A percentile compares a stretch with the other conserved stretches of the same genome.
Conservation (phyloP, 192 early-diverging fungal species). For the Lunasporangiospora selenospora region DNA sequence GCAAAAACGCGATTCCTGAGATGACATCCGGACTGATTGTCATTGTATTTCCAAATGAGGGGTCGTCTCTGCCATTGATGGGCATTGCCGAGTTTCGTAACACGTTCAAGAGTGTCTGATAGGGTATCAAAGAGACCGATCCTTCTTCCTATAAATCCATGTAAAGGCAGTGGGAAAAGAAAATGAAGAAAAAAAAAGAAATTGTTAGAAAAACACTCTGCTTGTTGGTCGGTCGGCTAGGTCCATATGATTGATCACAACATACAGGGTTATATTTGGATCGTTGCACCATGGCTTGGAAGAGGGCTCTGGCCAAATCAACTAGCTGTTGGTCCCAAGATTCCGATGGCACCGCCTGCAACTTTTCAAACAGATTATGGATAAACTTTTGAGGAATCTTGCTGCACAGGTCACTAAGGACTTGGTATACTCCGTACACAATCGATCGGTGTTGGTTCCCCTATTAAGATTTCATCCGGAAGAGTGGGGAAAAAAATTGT, state of each 20-base stretch:
- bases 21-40: slow-evolving; percentile 46
- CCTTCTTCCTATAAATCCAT: slow-evolving; percentile 33
- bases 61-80: slow-evolving; percentile 16
- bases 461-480: too few species aligned
- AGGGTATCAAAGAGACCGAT: slow-evolving; percentile 46
- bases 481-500: too few species aligned
- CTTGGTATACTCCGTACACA: slow-evolving; percentile 54
- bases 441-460: slow-evolving; percentile 57
- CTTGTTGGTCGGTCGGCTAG: too few species aligned
- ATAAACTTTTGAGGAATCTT: slow-evolving; percentile 40
- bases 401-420: slow-evolving; percentile 48
- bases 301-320: slow-evolving; percentile 29
- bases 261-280: slow-evolving; percentile 33
- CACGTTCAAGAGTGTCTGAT: slow-evolving; percentile 50
- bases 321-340: slow-evolving; percentile 42
- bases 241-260: too few species aligned
- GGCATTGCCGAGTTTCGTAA: slow-evolving; percentile 43
- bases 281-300: slow-evolving; percentile 41
- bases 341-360: slow-evolving; percentile 43
- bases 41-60: slow-evolving; percentile 8
- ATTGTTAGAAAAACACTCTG: background rate
- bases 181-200: background rate
- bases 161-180: too few species aligned
- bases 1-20: slow-evolving; percentile 20
- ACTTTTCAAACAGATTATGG: slow-evolving; percentile 45